Base-by-base conservation (phyloP, 2,329 filamentous ascomycete species). In the Aspergillus eucalypticola region DNA sequence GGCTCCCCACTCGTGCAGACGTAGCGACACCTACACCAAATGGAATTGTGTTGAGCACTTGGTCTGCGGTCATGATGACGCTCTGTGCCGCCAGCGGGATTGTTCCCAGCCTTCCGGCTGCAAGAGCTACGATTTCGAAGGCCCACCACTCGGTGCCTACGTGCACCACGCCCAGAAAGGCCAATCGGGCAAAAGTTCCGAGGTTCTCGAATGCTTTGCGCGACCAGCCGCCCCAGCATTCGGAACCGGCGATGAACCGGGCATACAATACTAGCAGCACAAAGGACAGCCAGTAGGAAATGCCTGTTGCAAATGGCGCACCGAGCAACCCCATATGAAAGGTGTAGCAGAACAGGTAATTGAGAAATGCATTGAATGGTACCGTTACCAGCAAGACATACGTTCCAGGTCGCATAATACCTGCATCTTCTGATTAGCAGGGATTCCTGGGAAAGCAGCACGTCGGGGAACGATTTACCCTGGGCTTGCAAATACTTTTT, bases 111-210 rank as follows among this genome's bases (percentile, higher is more conserved):
- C 88, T 84, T 1, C 92, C 92, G 5, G 92, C 91, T 2, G 90
- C 90, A 0, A 96, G 83, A 1, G 91, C 91, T 1, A 96, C 91
- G 65, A 96, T 94, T 76, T 96, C 92, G 68, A 96, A 96, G 0
- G 92, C 92, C 92, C 92, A 96, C 92, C 91, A 96, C 76, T 96
- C 92, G 0, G 91, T 95, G 3, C 91, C 92, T 5, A 96, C 90
- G 64, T 96, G 92, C 3, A 96, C 78, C 44, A 96, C 82, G 0
- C 92, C 92, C 0, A 96, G 80, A 13, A 89, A 75, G 0, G 92
- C 90, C 3, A 96, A 85, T 8, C 87, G 86, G 1, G 90, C 83
- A 72, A 96, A 96, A 0, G 87, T 86, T 15, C 84, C 77, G 15
- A 90, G 80, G 67, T 93, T 90, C 1, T 83, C 79, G n/a, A 90